Evolutionary conservation across 192 early-diverging fungal species (phyloP).

Genomic region (Rhizoclosmatium globosum): DNA sequence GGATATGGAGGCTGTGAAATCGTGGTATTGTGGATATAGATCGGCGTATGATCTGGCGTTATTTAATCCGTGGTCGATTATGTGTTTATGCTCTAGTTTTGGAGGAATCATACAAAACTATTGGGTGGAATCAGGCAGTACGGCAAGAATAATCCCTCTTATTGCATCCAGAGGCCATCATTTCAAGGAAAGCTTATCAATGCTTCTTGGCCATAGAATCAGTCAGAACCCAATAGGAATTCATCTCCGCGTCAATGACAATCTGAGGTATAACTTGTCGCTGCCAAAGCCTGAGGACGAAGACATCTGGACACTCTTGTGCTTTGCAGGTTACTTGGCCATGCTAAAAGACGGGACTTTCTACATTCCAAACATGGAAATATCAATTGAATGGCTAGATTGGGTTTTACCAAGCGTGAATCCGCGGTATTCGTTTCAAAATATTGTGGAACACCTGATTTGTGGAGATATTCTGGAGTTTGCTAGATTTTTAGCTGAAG

Average conservation of each 20-base stretch:
- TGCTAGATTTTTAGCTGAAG: background rate
- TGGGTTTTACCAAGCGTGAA: background rate
- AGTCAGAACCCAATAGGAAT: background rate
- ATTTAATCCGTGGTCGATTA: constrained; percentile 17
- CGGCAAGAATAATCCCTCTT: background rate
- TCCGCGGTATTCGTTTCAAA: background rate
- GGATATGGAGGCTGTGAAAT: background rate
- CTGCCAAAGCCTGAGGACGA: background rate
- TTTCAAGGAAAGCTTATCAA: background rate
- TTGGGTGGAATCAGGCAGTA: constrained; percentile 16
- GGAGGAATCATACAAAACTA: background rate
- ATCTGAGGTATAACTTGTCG: background rate
- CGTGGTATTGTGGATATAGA: constrained; percentile 3
- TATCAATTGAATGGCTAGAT: background rate
- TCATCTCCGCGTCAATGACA: background rate
- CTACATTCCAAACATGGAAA: constrained; percentile 10
- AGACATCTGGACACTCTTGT: background rate
- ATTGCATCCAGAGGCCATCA: background rate
- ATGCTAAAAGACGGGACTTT: background rate
- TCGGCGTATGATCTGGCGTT: background rate
- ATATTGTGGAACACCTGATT: background rate
- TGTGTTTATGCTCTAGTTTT: background rate
- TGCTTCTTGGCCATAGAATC: background rate
- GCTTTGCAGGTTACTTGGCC: constrained; percentile 6
- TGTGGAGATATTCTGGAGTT: background rate